Evolutionary conservation across 768 basidiomycete species (phyloP).

Genomic region (Scleroderma citrinum): DNA sequence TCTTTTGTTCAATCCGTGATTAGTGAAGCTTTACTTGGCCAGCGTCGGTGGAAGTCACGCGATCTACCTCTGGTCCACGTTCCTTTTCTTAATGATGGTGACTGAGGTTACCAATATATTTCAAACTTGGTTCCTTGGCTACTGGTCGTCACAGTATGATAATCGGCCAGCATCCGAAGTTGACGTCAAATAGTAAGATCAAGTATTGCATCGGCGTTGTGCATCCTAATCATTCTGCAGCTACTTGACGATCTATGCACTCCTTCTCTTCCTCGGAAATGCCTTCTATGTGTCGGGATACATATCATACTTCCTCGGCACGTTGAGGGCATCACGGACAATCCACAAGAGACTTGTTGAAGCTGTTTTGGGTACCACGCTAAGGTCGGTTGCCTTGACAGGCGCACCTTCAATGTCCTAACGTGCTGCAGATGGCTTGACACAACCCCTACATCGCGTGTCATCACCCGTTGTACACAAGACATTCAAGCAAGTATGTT

Average conservation of each 20-base stretch:
- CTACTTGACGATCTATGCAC: slow-evolving; percentile 43
- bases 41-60: slow-evolving; percentile 18
- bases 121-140: slow-evolving; percentile 41
- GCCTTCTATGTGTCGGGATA: slow-evolving; percentile 30
- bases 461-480: slow-evolving; percentile 31
- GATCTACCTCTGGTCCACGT: slow-evolving; percentile 28
- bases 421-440: slow-evolving; percentile 42
- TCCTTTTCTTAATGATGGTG: slow-evolving; percentile 13
- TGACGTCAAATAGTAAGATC: slow-evolving; percentile 26
- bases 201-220: not conserved
- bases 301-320: slow-evolving; percentile 41
- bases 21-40: slow-evolving; percentile 24
- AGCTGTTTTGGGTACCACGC: slow-evolving; percentile 53
- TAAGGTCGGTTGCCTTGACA: slow-evolving; percentile 46
- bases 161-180: slow-evolving; percentile 29
- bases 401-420: slow-evolving; percentile 22
- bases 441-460: slow-evolving; percentile 45
- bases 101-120: slow-evolving; percentile 17
- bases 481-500: slow-evolving; percentile 40
- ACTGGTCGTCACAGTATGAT: slow-evolving; percentile 41
- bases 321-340: slow-evolving; percentile 45
- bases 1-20: not conserved
- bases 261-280: slow-evolving; percentile 29
- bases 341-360: slow-evolving; percentile 49
- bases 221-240: slow-evolving; percentile 22